Conservation (phyloP, 2,329 filamentous ascomycete genomes). For the Ceratocystis cubensis region DNA sequence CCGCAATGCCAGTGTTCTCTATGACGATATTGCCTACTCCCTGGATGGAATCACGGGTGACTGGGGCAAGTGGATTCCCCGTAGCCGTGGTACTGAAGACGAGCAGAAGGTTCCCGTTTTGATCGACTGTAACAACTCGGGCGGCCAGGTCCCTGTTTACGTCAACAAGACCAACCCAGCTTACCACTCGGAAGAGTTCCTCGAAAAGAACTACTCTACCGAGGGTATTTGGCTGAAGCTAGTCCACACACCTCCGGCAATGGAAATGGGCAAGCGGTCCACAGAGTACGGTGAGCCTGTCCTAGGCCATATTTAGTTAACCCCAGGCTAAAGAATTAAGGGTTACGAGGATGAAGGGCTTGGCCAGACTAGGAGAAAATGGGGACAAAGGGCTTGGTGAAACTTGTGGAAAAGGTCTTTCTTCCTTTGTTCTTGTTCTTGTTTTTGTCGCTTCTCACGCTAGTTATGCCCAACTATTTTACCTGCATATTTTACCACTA, state of each 20-base stretch:
- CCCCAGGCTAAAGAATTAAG: background rate
- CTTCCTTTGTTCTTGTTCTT: background rate
- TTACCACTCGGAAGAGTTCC: slow-evolving; percentile 17
- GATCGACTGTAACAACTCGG: slow-evolving; percentile 18
- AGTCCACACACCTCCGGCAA: slow-evolving; percentile 9
- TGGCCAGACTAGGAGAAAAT: background rate
- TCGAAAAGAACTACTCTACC: slow-evolving; percentile 7
- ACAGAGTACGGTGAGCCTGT: background rate
- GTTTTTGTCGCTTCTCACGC: no score
- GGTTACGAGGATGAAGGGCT: background rate
- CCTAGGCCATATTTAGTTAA: background rate
- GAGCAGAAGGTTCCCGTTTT: slow-evolving; percentile 8
- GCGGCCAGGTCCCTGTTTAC: slow-evolving; percentile 18
- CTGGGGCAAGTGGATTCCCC: slow-evolving; percentile 19
- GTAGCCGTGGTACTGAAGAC: background rate
- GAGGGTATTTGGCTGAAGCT: slow-evolving; percentile 19
- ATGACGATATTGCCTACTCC: slow-evolving; percentile 20
- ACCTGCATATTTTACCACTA: background rate
- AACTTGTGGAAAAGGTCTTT: background rate
- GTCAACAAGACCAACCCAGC: slow-evolving; percentile 17
- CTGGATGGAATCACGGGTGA: slow-evolving; percentile 18
- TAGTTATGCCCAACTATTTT: no score
- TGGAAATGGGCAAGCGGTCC: background rate
- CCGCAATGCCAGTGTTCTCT: slow-evolving; percentile 18
- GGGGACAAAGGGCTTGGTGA: background rate